Percentiles rank a stretch among this genome's conserved stretches.
phyloP scores from a whole-genome alignment of 1,139 yeast species.

The Yamadazyma aaseri region DNA sequence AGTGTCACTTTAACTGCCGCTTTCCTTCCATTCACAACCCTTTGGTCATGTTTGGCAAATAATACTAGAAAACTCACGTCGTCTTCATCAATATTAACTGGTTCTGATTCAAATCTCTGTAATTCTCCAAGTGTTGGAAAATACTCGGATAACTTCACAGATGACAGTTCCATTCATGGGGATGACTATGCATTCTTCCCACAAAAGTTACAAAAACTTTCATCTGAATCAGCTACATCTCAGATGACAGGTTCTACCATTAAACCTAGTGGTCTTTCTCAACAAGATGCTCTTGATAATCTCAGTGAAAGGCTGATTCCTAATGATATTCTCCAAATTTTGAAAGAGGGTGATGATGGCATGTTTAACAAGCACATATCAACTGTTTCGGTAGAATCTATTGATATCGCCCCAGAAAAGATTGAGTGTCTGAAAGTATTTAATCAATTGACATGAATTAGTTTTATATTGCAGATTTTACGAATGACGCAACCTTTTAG shows the following conservation, averaged over 20 bases:
- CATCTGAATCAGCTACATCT: constrained; percentile 6
- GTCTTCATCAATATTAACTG: constrained; percentile 11
- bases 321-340: constrained; percentile 13
- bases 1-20: constrained; percentile 44
- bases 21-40: constrained; percentile 76
- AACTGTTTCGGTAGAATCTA: constrained; percentile 6
- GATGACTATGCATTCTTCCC: constrained; percentile 21
- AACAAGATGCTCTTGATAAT: constrained; percentile 4
- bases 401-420: constrained; percentile 3
- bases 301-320: constrained; percentile 12
- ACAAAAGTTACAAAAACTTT: constrained; percentile 15
- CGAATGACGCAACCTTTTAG: not conserved
- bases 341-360: constrained; percentile 9
- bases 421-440: not conserved
- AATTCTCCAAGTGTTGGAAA: constrained; percentile 8
- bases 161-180: constrained; percentile 14
- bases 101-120: constrained; percentile 8
- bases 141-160: constrained; percentile 4
- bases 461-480: not conserved
- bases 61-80: constrained; percentile 20
- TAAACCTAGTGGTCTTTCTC: not conserved
- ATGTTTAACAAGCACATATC: not conserved
- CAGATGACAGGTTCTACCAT: constrained; percentile 5
- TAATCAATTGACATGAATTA: constrained; percentile 1
- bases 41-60: constrained; percentile 79